Conservation (phyloP, 2,329 filamentous ascomycete genomes). For the Leptographium flavum region DNA sequence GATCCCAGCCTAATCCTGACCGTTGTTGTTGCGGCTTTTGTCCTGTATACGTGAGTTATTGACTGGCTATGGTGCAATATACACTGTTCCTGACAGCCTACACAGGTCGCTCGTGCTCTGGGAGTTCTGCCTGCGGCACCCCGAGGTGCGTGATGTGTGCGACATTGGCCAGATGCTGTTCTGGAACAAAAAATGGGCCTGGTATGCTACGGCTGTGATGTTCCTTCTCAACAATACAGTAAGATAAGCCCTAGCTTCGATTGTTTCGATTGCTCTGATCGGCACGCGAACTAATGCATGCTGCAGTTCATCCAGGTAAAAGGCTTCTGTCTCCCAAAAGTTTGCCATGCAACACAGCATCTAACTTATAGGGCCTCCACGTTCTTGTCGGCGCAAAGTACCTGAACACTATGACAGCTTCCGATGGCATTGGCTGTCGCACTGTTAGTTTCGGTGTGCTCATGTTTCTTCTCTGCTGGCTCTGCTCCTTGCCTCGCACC, state of each 20-base stretch:
- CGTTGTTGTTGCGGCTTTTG: conserved; percentile 58
- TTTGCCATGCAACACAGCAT: too few relatives aligned
- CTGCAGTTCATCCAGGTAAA: conserved; percentile 54
- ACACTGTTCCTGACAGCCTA: too few relatives aligned
- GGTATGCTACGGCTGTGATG: conserved; percentile 63
- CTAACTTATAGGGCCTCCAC: conserved; percentile 61
- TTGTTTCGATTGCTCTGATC: neutral
- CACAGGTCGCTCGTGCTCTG: conserved; percentile 49
- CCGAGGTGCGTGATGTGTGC: conserved; percentile 82
- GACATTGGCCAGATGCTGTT: conserved; percentile 94
- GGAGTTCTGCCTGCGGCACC: conserved; percentile 84
- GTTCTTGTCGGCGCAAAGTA: conserved; percentile 77
- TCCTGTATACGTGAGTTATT: conserved; percentile 64
- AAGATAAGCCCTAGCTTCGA: too few relatives aligned
- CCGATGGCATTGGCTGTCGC: conserved; percentile 49
- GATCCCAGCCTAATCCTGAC: conserved; percentile 55
- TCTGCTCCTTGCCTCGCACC: conserved; percentile 72
- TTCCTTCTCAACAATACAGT: conserved; percentile 82
- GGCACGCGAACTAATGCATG: neutral
- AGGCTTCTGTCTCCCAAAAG: too few relatives aligned
- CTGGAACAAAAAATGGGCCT: conserved; percentile 64
- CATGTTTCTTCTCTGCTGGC: conserved; percentile 58
- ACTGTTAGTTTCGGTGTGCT: conserved; percentile 70
- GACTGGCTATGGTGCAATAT: too few relatives aligned
- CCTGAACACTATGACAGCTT: conserved; percentile 71